Evolutionary conservation across 306 rosid species (phyloP).

Genomic region (Cicer yamashitae): DNA sequence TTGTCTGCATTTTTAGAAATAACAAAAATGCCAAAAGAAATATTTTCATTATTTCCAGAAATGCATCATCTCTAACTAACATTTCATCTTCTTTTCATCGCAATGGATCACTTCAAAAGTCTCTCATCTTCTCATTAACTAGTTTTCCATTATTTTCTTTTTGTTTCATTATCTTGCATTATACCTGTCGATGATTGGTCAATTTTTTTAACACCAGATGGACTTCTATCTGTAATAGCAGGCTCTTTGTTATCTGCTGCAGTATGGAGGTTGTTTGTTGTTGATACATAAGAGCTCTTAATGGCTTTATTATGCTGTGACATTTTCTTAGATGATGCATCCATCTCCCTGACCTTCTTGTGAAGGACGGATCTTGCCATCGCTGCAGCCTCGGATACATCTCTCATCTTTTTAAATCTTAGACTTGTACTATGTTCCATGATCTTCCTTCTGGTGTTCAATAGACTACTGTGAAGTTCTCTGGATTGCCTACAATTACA

Average conservation of each 20-base stretch:
- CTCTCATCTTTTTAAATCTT: conserved; percentile 64
- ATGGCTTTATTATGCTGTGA: conserved; percentile 48
- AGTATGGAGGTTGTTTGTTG: conserved; percentile 44
- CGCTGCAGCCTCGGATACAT: conserved; percentile 72
- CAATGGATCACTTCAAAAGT: no score
- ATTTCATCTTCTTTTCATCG: no score
- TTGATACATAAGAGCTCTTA: conserved; percentile 46
- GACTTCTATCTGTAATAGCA: conserved; percentile 45
- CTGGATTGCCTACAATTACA: conserved; percentile 68
- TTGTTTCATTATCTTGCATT: conserved; percentile 28
- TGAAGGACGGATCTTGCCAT: conserved; percentile 80
- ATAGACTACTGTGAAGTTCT: conserved; percentile 62
- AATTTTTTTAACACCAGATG: conserved; percentile 47
- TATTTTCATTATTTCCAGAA: no score
- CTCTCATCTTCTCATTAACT: background rate
- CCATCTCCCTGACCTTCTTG: conserved; percentile 66
- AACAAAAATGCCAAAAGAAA: no score
- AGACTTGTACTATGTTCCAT: conserved; percentile 59
- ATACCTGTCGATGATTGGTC: conserved; percentile 62
- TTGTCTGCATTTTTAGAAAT: no score
- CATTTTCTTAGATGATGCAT: conserved; percentile 56
- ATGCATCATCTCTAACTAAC: no score
- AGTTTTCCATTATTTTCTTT: background rate
- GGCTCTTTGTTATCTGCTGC: conserved; percentile 44
- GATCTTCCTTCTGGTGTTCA: conserved; percentile 68